Percentiles rank a stretch among this genome's conserved stretches.
phyloP scores from a whole-genome alignment of 805 yeast genomes.

The Yamadazyma takamatsuzukensis region DNA sequence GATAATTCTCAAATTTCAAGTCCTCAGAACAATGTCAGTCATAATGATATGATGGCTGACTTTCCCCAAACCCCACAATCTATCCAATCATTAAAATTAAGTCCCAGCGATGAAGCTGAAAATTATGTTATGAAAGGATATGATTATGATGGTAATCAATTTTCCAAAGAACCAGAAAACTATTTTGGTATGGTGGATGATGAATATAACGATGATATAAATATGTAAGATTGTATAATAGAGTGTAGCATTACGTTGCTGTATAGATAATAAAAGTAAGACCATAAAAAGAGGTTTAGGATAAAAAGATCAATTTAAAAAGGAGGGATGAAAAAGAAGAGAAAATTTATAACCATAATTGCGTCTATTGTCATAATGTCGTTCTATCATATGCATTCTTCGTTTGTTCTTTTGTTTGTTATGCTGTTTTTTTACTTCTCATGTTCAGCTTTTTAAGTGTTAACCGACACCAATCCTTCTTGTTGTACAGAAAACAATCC shows the following conservation, averaged over 20 bases:
- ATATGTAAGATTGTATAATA: slow-evolving; percentile 2
- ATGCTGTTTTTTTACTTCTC: too few species aligned
- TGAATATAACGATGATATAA: slow-evolving; percentile 6
- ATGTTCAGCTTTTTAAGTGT: too few species aligned
- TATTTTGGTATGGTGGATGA: slow-evolving; percentile 35
- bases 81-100: slow-evolving; percentile 15
- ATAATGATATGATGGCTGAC: slow-evolving; percentile 7
- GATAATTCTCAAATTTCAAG: neutral
- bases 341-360: too few species aligned
- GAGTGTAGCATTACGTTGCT: neutral
- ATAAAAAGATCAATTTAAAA: too few species aligned
- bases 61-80: slow-evolving; percentile 26
- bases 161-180: slow-evolving; percentile 31
- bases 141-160: slow-evolving; percentile 13
- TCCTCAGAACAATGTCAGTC: slow-evolving; percentile 1
- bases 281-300: neutral
- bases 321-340: too few species aligned
- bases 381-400: too few species aligned
- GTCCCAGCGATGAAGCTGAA: slow-evolving; percentile 39
- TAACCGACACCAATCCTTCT: slow-evolving; percentile 29
- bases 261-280: neutral
- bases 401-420: too few species aligned
- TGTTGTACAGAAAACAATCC: slow-evolving; percentile 23
- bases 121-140: slow-evolving; percentile 35
- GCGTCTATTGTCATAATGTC: too few species aligned